Conservation (phyloP, 495 filamentous ascomycete species). For the Penicillium malachiteum region DNA sequence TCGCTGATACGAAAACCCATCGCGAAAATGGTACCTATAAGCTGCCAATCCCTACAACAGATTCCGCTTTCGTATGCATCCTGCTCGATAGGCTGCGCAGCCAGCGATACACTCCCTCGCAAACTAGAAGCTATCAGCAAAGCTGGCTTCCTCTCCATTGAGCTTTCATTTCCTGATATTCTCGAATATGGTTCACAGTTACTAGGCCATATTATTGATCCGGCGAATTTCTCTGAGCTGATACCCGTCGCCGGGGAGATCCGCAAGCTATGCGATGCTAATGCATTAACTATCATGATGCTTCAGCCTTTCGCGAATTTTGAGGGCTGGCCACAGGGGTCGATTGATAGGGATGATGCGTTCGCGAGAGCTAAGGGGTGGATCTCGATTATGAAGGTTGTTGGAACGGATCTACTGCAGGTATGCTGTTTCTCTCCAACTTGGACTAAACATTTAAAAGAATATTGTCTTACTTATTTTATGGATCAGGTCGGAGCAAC, state of each 20-base stretch:
- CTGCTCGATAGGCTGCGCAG: conserved; percentile 58
- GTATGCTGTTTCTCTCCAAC: conserved; percentile 27
- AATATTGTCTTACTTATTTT: background rate
- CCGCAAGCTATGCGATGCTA: conserved; percentile 48
- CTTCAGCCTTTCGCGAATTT: conserved; percentile 80
- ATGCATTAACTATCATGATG: conserved; percentile 63
- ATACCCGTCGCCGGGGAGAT: conserved; percentile 51
- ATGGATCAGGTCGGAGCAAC: conserved; percentile 63
- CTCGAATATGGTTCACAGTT: conserved; percentile 56
- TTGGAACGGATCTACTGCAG: conserved; percentile 73
- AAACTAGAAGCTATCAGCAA: conserved; percentile 66
- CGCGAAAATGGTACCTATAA: conserved; percentile 22
- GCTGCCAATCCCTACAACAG: conserved; percentile 29
- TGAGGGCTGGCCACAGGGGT: conserved; percentile 69
- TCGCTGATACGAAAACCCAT: background rate
- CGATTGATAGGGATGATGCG: conserved; percentile 59
- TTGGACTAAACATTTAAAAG: background rate
- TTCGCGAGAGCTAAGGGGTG: conserved; percentile 65
- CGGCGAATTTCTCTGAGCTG: conserved; percentile 58
- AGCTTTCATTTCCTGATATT: conserved; percentile 77
- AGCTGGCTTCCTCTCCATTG: conserved; percentile 69
- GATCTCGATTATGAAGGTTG: conserved; percentile 70
- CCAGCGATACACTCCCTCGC: conserved; percentile 55
- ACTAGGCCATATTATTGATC: conserved; percentile 46
- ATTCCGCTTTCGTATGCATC: conserved; percentile 65